phyloP scores from a whole-genome alignment of 768 basidiomycete genomes.

The Xerocomellus intermedius region DNA sequence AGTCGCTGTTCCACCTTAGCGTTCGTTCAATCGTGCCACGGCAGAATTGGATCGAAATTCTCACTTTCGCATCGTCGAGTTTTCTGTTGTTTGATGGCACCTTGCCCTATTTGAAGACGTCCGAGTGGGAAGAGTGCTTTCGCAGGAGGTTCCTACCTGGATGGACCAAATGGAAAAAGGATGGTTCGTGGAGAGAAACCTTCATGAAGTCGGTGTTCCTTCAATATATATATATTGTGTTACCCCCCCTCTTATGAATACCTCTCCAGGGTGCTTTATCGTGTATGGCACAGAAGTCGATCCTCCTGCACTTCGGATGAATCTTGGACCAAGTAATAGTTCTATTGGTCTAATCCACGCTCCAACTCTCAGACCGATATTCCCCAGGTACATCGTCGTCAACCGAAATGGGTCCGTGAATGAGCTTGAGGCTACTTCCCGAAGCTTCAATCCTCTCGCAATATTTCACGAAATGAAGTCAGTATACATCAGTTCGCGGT shows the following conservation, averaged over 20 bases:
- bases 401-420: conserved; percentile 78
- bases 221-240: neutral
- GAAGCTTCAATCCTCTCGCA: conserved; percentile 61
- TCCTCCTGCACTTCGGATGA: conserved; percentile 77
- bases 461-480: conserved; percentile 82
- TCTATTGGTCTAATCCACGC: neutral
- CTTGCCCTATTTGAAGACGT: conserved; percentile 60
- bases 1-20: conserved; percentile 55
- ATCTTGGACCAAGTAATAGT: conserved; percentile 73
- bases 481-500: conserved; percentile 15
- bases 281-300: conserved; percentile 66
- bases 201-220: conserved; percentile 57
- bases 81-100: conserved; percentile 70
- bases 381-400: conserved; percentile 63
- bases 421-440: conserved; percentile 63
- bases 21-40: conserved; percentile 64
- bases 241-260: conserved; percentile 9
- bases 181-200: conserved; percentile 58
- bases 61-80: conserved; percentile 56
- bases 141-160: conserved; percentile 69
- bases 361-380: neutral
- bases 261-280: conserved; percentile 50
- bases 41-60: conserved; percentile 78
- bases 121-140: conserved; percentile 78
- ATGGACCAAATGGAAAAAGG: conserved; percentile 71